These are phyloP conservation scores for Keithomyces neogunnii DNA, from an alignment of 2,329 filamentous ascomycete species.

Conservation along the genomic window DNA sequence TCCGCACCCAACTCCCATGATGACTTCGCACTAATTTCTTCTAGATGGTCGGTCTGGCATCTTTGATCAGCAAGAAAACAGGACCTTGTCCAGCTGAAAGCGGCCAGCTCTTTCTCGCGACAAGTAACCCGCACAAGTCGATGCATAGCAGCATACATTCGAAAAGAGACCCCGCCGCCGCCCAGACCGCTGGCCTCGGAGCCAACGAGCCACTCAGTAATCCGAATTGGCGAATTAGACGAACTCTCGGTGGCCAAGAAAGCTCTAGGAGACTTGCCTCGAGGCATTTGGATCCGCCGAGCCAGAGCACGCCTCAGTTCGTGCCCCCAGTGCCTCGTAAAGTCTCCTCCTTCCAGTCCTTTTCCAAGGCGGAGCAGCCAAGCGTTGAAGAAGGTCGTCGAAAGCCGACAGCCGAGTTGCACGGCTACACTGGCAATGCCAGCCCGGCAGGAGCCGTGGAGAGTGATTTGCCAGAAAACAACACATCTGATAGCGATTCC, in stretches of 20 bases:
- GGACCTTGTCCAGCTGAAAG: not conserved
- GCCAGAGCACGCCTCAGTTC: not conserved
- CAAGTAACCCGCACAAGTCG: not conserved
- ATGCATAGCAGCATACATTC: not conserved
- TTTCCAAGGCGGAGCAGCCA: not conserved
- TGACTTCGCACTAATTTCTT: not conserved
- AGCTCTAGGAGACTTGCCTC: not conserved
- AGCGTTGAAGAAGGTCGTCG: not conserved
- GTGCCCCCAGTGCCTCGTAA: not conserved
- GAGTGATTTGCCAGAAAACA: not conserved
- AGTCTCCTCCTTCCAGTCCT: not conserved
- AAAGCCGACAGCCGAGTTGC: not conserved
- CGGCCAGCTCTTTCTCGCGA: not conserved
- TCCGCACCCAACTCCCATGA: not conserved
- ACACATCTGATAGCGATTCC: not conserved
- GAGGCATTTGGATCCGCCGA: not conserved
- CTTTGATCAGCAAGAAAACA: not conserved
- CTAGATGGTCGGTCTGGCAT: conserved; percentile 1
- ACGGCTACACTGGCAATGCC: not conserved
- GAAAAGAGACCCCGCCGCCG: not conserved
- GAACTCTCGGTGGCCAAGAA: not conserved
- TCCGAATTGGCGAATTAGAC: conserved; percentile 6
- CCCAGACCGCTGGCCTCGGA: not conserved
- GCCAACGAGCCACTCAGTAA: conserved; percentile 2
- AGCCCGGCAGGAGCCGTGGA: not conserved